These are phyloP conservation scores for Clarireedia monteithiana DNA, from an alignment of 2,329 filamentous ascomycete genomes.

Conservation along the genomic window DNA sequence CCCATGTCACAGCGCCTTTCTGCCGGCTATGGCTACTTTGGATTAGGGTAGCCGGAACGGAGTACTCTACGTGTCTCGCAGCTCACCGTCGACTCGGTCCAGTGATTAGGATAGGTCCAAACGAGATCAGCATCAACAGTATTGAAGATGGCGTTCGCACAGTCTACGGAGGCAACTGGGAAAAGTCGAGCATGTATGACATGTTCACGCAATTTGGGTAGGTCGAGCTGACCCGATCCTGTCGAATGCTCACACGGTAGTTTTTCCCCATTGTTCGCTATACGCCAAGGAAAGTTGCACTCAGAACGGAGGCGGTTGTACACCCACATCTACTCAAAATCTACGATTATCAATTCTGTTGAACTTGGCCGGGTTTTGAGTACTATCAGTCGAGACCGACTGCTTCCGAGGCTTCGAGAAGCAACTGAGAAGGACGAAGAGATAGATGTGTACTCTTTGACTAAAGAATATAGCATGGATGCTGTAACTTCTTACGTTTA, in stretches of 20 bases:
- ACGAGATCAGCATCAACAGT: background rate
- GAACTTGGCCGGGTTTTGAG: background rate
- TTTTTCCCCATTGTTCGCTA: background rate
- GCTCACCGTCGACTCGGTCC: background rate
- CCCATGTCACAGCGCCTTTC: background rate
- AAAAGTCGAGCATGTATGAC: background rate
- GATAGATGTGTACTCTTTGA: background rate
- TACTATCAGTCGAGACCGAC: background rate
- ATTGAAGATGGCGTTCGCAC: conserved; percentile 1
- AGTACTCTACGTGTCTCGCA: background rate
- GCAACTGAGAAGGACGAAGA: background rate
- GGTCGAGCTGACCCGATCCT: background rate
- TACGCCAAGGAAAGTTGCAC: background rate
- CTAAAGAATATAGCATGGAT: background rate
- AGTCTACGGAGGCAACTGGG: background rate
- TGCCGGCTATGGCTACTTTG: background rate
- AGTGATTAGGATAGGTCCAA: conserved; percentile 1
- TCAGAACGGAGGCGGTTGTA: background rate
- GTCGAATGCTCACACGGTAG: background rate
- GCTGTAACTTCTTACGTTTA: background rate
- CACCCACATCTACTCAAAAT: background rate
- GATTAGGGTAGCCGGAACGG: background rate
- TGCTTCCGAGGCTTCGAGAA: background rate
- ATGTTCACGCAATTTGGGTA: conserved; percentile 4
- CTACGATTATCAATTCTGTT: background rate